These are phyloP conservation scores for Ascoidea asiatica DNA, from an alignment of 805 yeast genomes.

Conservation along the genomic window DNA sequence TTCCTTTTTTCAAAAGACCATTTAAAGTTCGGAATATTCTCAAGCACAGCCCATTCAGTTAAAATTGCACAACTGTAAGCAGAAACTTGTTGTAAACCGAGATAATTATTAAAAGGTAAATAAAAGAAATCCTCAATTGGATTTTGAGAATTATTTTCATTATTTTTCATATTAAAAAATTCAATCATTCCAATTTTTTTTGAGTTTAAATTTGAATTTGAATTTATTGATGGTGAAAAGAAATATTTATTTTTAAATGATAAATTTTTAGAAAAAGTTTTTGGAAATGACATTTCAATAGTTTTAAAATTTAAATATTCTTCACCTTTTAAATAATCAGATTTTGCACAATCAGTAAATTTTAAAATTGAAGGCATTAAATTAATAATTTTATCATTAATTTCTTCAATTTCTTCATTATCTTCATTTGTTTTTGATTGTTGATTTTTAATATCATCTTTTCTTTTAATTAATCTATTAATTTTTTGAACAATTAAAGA, in stretches of 20 bases:
- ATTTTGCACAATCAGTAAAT: slow-evolving; percentile 1
- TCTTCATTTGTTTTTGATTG: slow-evolving; percentile 1
- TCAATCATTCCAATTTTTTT: slow-evolving; percentile 5
- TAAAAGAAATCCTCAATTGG: slow-evolving; percentile 1
- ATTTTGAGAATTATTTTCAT: slow-evolving; percentile 4
- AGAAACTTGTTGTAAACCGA: slow-evolving; percentile 6
- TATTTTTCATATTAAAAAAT: slow-evolving; percentile 6
- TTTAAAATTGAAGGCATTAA: slow-evolving; percentile 3
- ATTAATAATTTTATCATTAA: slow-evolving; percentile 2
- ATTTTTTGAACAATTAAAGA: slow-evolving; percentile 1
- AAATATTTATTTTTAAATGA: slow-evolving; percentile 2
- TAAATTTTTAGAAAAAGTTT: slow-evolving; percentile 3
- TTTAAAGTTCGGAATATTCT: background rate
- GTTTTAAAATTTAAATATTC: slow-evolving; percentile 1
- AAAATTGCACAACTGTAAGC: slow-evolving; percentile 6
- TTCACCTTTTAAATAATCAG: slow-evolving; percentile 8
- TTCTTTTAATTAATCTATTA: background rate
- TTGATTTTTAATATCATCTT: slow-evolving; percentile 2
- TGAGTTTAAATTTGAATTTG: too few relatives aligned
- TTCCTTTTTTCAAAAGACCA: background rate
- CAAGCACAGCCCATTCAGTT: slow-evolving; percentile 7
- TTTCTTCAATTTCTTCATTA: slow-evolving; percentile 5
- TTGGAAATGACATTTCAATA: slow-evolving; percentile 4
- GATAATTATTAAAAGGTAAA: slow-evolving; percentile 8
- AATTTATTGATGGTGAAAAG: too few relatives aligned